Base-by-base conservation (phyloP, 345 rosid species). In the Populus davidiana region DNA sequence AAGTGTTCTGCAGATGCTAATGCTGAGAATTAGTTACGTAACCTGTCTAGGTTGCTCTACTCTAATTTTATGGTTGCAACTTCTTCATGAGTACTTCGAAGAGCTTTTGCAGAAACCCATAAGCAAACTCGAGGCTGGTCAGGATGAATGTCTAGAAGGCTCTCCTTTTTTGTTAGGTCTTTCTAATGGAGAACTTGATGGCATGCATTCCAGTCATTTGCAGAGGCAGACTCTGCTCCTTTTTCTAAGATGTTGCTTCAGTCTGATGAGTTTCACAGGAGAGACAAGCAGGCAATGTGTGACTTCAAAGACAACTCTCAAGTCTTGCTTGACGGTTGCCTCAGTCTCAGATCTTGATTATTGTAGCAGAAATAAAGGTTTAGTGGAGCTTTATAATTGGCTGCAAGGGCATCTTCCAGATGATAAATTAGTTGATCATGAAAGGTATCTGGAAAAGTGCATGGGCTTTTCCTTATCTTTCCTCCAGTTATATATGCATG, bases 21-120 rank as follows among this genome's bases (percentile, higher is more conserved):
- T 93, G 96, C 84, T 85, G 76, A 90, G 93, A 84, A 89, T 95
- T 75, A 90, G 93, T 85, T 83, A 81, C 77, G 86, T 79, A 80
- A 82, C 81, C 67, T 71, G 79, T 61, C 66, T 86, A 43, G 85
- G 84, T 70, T 63, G 79, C 83, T 66, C 85, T 49, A 77, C 82
- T 68, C 84, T 83, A 65, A 65, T 73, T 79, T 86, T 89, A 64
- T 93, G 98, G 98, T 81, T 93, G 92, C 89, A 89, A 79, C 89
- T 86, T 87, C 83, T 95, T 77, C 90, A 86, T 70, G 73, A 66
- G 44, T 86, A 88, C 82, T 92, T 86, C 84, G 83, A 88, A 74
- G 94, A 88, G 29, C 78, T 86, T 77, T 82, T 92, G 76, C 78
- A 77, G 62, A 85, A 80, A 64, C 78, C 85, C 73, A 80, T 90